Evolutionary conservation across 2,329 filamentous ascomycete genomes (phyloP), one percentile per base, ranked within the genome.

Genomic region (Rhinocladiella mackenziei): DNA sequence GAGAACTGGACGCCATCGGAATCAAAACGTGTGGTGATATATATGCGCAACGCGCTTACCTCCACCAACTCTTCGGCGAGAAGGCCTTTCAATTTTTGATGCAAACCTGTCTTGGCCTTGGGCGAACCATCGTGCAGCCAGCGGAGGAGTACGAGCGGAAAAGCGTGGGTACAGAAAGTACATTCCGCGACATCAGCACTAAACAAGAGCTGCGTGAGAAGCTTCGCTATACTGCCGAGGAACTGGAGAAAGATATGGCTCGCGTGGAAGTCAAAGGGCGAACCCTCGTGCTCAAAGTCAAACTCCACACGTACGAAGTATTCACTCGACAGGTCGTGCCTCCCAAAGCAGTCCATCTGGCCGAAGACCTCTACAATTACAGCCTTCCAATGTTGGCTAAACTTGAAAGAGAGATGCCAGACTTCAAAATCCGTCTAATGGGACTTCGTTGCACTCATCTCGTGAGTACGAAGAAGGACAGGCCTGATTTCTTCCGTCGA

Each of bases 241-340:
- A 94, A 53, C 71, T 98, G 3, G 89, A 95, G 61, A 84, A 85
- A 54, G 91, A 97, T 58, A 74, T 97, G 68, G 74, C 76, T 45
- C 77, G 80, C 18, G 87, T 86, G 1, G 78, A 86, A 53, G 87
- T 86, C 66, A 95, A 91, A 64, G 91, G 91, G 1, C 79, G 88
- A n/a, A 97, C 91, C 0, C 69, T 98, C 1, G 87, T 88, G 15
- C 70, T 98, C 25, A 98, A 98, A 64, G 76, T 96, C 53, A 98
- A 98, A 62, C 70, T 97, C 5, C 87, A 96, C 62, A 95, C 89
- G 0, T 98, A 91, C 58, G 89, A 97, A 63, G 86, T 96, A 14
- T 76, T 87, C 39, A 94, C 89, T 0, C 76, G 92, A 22, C 92
- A 98, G 61, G 77, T 79, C 4, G 78, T 85, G 3, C 76, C 83